Conservation (phyloP, 225 moss, liverwort and hornwort species). For the Ulota crispa region DNA sequence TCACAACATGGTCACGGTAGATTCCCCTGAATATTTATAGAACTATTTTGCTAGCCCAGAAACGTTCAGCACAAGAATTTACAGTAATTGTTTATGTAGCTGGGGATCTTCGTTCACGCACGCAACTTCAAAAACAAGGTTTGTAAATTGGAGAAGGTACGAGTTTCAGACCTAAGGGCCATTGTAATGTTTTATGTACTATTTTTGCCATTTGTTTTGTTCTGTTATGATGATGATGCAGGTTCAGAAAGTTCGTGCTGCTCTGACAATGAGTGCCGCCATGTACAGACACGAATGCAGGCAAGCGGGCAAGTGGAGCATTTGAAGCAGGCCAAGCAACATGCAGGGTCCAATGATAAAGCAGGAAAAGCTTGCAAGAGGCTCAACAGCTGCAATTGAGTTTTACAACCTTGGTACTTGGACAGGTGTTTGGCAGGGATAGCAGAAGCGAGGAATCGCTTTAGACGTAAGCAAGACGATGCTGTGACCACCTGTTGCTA, state of each 20-base stretch:
- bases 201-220: not conserved
- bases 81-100: not conserved
- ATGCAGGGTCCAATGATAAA: not conserved
- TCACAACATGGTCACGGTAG: not conserved
- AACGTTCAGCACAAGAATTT: not conserved
- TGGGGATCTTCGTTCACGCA: not conserved
- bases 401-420: not conserved
- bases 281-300: not conserved
- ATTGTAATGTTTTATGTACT: not conserved
- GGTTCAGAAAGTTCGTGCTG: not conserved
- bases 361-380: not conserved
- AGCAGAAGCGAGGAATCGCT: constrained; percentile 1
- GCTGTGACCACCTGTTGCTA: constrained; percentile 1
- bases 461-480: not conserved
- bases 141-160: not conserved
- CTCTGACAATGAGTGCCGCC: not conserved
- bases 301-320: constrained; percentile 10
- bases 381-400: not conserved
- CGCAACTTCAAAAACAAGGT: not conserved
- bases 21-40: not conserved
- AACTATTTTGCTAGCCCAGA: not conserved
- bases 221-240: not conserved
- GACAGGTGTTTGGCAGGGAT: not conserved
- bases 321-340: not conserved
- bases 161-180: not conserved